phyloP scores from a whole-genome alignment of 2,329 filamentous ascomycete genomes.

The Epichloe festucae region DNA sequence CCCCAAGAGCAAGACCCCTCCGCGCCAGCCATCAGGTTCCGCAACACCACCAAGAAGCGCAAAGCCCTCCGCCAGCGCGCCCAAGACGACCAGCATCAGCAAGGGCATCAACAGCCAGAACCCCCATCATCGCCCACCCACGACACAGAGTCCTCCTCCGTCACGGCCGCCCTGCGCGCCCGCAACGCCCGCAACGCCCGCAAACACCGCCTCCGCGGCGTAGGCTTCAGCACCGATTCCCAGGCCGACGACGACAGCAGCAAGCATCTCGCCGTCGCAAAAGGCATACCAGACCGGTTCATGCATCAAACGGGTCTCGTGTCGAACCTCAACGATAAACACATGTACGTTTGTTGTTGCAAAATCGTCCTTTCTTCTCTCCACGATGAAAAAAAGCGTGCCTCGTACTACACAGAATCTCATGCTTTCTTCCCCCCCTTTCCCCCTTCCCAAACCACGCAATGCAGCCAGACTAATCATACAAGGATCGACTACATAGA shows the following conservation, averaged over 20 bases:
- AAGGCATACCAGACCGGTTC: slow-evolving; percentile 39
- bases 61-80: slow-evolving; percentile 44
- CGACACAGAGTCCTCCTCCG: slow-evolving; percentile 19
- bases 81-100: slow-evolving; percentile 13
- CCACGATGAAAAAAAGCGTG: background rate
- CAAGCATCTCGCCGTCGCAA: slow-evolving; percentile 15
- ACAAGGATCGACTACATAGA: slow-evolving; percentile 78
- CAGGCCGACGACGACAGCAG: slow-evolving; percentile 21
- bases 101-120: background rate
- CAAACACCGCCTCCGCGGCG: slow-evolving; percentile 37
- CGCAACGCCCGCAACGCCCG: slow-evolving; percentile 39
- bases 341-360: slow-evolving; percentile 51
- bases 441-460: background rate
- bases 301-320: slow-evolving; percentile 58
- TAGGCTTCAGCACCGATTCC: slow-evolving; percentile 36
- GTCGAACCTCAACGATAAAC: slow-evolving; percentile 53
- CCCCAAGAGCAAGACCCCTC: slow-evolving; percentile 16
- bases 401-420: background rate
- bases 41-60: slow-evolving; percentile 42
- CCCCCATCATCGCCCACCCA: background rate
- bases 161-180: slow-evolving; percentile 37
- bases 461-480: slow-evolving; percentile 42
- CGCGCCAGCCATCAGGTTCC: slow-evolving; percentile 32
- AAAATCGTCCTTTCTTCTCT: background rate
- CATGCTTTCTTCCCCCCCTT: background rate